Base-by-base conservation (phyloP, 495 filamentous ascomycete species). In the Umbilicaria muhlenbergii region DNA sequence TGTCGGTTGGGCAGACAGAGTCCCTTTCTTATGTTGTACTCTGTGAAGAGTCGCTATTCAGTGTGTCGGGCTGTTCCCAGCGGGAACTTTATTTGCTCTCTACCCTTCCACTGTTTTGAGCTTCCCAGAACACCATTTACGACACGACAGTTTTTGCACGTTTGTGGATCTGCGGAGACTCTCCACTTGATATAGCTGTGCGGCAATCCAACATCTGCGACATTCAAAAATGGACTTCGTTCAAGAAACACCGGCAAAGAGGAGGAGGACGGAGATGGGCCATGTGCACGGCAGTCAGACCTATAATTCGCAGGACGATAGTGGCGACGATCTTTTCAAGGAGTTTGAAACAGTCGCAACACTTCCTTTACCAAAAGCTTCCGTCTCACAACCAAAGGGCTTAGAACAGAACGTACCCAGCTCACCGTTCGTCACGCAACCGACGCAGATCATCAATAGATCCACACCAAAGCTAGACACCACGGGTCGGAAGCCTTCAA, bases 361-460 rank as follows among this genome's bases (percentile, higher is more conserved):
- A 14, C 43, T 83, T 32, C 80, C 73, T 40, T 50, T 72, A 36
- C 36, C 51, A 18, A 16, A 46, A 16, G n/a, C 18, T 13, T 12
- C 11, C 7, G 7, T 32, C 59, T n/a, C 44, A 58, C 8, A 56
- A 51, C 2, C 55, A 58, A 32, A 42, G 50, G 21, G 43, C 53
- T n/a, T 36, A 24, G 14, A 49, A 58, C 48, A 24, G 55, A 51
- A 49, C 59, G 41, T 43, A 63, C 46, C 43, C 59, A 51, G 56
- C 63, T 31, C 68, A 70, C 45, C 62, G 58, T 56, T 63, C 56
- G 46, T 54, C 19, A 82, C 78, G 1, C 81, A 88, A 51, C 78
- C 84, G 0, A 89, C 85, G 0, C 85, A 91, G 47, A 65, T 84
- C 11, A 53, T 81, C 34, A 58, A 65, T n/a, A 46, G 50, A 32